Percentiles rank a stretch among this genome's conserved stretches.
phyloP scores from a whole-genome alignment of 2,329 filamentous ascomycete species.

The Hypoxylon rubiginosum region DNA sequence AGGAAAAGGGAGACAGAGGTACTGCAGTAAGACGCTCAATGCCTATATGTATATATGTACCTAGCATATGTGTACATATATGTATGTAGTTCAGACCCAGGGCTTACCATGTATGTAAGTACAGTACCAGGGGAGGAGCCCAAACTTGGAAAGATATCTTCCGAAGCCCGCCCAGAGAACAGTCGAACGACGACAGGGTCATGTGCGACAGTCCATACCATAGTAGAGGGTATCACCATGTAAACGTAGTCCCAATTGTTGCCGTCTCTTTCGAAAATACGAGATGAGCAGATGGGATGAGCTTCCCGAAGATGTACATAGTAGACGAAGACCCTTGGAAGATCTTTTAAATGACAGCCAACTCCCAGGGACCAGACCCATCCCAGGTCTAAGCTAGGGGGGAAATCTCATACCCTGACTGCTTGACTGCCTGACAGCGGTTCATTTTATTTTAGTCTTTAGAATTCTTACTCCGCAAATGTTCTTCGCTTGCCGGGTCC shows the following conservation, averaged over 20 bases:
- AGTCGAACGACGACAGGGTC: conserved; percentile 27
- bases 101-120: background rate
- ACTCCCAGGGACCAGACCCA: background rate
- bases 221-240: background rate
- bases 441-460: conserved; percentile 42
- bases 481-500: conserved; percentile 35
- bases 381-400: conserved; percentile 2
- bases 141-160: conserved; percentile 34
- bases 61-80: no score
- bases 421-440: conserved; percentile 39
- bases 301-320: conserved; percentile 29
- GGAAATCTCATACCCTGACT: conserved; percentile 20
- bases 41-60: background rate
- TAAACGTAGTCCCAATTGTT: no score
- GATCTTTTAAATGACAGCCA: conserved; percentile 28
- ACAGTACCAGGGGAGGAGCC: background rate
- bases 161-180: conserved; percentile 32
- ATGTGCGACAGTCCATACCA: conserved; percentile 20
- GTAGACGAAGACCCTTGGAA: conserved; percentile 30
- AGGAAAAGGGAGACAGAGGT: conserved; percentile 18
- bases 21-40: conserved; percentile 27
- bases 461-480: conserved; percentile 39
- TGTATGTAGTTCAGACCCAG: conserved; percentile 6
- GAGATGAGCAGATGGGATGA: background rate
- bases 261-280: background rate